Base-by-base conservation (phyloP, 2,329 filamentous ascomycete species). In the Conoideocrella luteorostrata region DNA sequence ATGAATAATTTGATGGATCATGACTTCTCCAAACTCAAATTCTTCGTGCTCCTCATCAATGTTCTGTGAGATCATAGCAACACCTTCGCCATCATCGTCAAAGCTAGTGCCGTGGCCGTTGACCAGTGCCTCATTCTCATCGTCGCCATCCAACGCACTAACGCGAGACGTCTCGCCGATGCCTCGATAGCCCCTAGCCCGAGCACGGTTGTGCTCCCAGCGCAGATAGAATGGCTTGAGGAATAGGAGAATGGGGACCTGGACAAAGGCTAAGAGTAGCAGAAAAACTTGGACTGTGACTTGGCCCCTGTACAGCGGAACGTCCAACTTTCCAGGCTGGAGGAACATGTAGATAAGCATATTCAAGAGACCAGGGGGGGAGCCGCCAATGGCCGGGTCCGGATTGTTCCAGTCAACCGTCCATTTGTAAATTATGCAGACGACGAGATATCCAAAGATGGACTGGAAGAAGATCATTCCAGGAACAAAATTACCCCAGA, bases 341-440 rank as follows among this genome's bases (percentile, higher is more conserved):
- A 98, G 70, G 73, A 98, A 98, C 94, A 98, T 98, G 77, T 96
- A 96, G 59, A 98, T 98, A 59, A 98, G 75, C 91, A 97, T 97
- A 77, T 98, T 98, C 50, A 98, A 71, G 47, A 98, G 74, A 57
- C 89, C 88, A 3, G 94, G 93, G 2, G 94, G 88, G 49, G 79
- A 75, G 33, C 74, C 75, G 10, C 74, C 37, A 22, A 47, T 47
- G 7, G 39, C 28, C 1, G 42, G 44, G 10, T 48, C 80, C 38
- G 70, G 69, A 43, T 66, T 66, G 22, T 62, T 56, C 93, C 93
- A 98, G 65, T 98, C 84, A 29, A 95, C 77, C 9, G 78, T 84
- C 93, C 94, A 98, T 70, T 98, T 98, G 77, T 94, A 97, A 55
- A 98, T 70, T 59, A 98, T 96, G 58, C 87, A 88, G 59, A 96